Base-by-base conservation (phyloP, 2,329 filamentous ascomycete genomes). In the Fusarium sp. region DNA sequence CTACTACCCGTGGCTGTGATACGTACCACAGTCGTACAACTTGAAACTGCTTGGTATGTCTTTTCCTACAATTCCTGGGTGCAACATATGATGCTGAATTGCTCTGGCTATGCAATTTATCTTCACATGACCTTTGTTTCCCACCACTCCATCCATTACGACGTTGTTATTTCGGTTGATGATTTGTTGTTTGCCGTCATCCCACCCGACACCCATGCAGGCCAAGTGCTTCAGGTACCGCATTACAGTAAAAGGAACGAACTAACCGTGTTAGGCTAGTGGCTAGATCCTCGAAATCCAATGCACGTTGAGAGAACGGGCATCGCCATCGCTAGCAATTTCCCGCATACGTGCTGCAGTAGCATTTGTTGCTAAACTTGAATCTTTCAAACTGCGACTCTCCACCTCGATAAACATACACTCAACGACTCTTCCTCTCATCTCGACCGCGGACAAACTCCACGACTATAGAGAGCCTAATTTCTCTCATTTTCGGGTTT, bases 271-370 rank as follows among this genome's bases (percentile, higher is more conserved):
- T 55, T 36, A 20, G 73, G 73, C 60, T 79, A 79, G 77, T 62
- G 62, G 42, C 56, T 55, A 66, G 63, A 58, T 67, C 54, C 71
- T 69, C 60, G 57, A 69, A 72, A 68, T 69, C 64, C 71, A 70
- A 58, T 65, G 59, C 76, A 69, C 70, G 58, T 70, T 70, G 74
- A 71, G 64, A 76, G 67, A 71, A 76, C 68, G 74, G 70, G 72
- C 74, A 76, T 79, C 75, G 75, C 77, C 80, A 81, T 78, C 75
- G 57, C 77, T 74, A 77, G 80, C 79, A 82, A 82, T 83, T 82
- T 83, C 81, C 79, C 80, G 63, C 81, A 80, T 79, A 80, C 76
- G 75, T 74, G 67, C 63, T 72, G 69, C 54, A 44, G 60, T 68
- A 65, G 61, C 70, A 72, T 71, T 69, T 62, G 60, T 65, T 47